Evolutionary conservation across 805 yeast species (phyloP), one percentile per base, ranked within the genome.

Genomic region (Tetrapisispora fleetii): DNA sequence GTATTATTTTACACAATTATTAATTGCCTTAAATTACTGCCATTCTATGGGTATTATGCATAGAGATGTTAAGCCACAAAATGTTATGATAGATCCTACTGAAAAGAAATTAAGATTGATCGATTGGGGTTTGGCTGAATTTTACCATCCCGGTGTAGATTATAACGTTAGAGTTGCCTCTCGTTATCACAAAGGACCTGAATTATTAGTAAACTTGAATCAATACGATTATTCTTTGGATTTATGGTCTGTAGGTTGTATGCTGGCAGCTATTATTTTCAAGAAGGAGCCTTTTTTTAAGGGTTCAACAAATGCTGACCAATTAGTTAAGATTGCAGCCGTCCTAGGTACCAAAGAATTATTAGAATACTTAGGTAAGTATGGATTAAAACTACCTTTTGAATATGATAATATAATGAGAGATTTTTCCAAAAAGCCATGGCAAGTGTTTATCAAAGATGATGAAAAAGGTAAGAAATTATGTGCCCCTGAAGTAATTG

Each of bases 11-110:
- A 80, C 74, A 54, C 93, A 89, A 68, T 72, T 90, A 54, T 74
- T 90, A 58, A 76, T 73, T 49, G 96, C 96, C 0, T 74, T 90
- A 54, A 95, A 90, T 69, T 89, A 77, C 66, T 83, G 87, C 48
- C 97, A 90, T 69, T 84, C 95, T 6, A 85, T 85, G 83, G 97
- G 97, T 36, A 87, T 90, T 54, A 88, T 88, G 83, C 96, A 88
- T 67, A 74, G 96, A 63, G 96, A 88, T 67, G 96, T 88, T 45
- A 88, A 88, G 64, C 96, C 96, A 11, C 96, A 88, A 65, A 88
- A 88, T 61, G 87, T 88, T 40, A 88, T 88, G 95, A 88, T 88
- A 56, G 95, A 89, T 67, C 95, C 88, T 52, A 69, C 73, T 42
- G 61, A 67, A 46, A 76, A 75, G 55, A 69, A 72, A 38, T 69